Percentiles rank a stretch among this genome's conserved stretches.
These are phyloP conservation scores for Cryptococcus sp. DNA, from an alignment of 1,284 basidiomycete species.

Conservation along the genomic window DNA sequence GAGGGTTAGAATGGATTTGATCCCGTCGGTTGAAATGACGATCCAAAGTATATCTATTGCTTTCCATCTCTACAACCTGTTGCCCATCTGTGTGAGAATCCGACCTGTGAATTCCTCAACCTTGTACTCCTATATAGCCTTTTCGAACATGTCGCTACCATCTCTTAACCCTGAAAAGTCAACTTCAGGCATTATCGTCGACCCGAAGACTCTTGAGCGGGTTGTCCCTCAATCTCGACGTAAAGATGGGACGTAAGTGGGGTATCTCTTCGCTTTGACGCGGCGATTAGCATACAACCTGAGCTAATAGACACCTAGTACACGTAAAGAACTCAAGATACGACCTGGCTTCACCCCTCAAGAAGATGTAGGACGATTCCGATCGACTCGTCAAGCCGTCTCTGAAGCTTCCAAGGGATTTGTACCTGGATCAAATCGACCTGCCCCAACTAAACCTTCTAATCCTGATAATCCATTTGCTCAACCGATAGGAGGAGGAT, in stretches of 20 bases:
- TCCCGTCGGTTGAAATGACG: too few relatives aligned
- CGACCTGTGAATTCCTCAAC: too few relatives aligned
- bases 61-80: too few relatives aligned
- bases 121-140: too few relatives aligned
- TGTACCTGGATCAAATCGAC: conserved; percentile 29
- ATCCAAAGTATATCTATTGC: too few relatives aligned
- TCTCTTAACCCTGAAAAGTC: conserved; percentile 66
- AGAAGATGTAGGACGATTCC: conserved; percentile 82
- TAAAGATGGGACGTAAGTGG: conserved; percentile 79
- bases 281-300: background rate
- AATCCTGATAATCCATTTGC: conserved; percentile 25
- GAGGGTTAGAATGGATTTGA: too few relatives aligned
- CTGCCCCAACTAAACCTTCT: background rate
- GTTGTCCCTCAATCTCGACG: conserved; percentile 79
- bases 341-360: conserved; percentile 90
- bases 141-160: conserved; percentile 62
- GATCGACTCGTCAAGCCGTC: conserved; percentile 62
- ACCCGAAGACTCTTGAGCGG: conserved; percentile 75
- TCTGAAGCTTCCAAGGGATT: conserved; percentile 53
- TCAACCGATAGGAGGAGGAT: background rate
- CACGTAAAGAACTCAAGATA: conserved; percentile 84
- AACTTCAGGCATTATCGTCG: conserved; percentile 72
- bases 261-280: conserved; percentile 3
- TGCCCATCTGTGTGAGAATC: too few relatives aligned
- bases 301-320: conserved; percentile 48